A percentile compares a stretch with the other conserved stretches of the same genome.
Evolutionary conservation across 1,284 basidiomycete species (phyloP).

Genomic region (Ustilago crameri): DNA sequence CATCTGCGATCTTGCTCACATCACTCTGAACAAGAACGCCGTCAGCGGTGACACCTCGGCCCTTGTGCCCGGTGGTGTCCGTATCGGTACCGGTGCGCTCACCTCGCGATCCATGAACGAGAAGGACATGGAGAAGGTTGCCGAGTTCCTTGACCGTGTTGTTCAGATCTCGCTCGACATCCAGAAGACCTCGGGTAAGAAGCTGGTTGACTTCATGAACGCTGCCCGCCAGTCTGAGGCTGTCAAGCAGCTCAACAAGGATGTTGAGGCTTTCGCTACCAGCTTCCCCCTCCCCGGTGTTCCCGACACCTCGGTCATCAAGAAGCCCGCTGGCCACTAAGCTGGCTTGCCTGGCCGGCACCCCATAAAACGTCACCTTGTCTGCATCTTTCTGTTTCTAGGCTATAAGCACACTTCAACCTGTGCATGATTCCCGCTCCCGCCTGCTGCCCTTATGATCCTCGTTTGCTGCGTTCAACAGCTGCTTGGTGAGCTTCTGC

Average conservation of each 20-base stretch:
- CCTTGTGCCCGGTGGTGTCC: slow-evolving; percentile 95
- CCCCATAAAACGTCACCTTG: slow-evolving; percentile 12
- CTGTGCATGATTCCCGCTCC: slow-evolving; percentile 49
- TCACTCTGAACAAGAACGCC: slow-evolving; percentile 83
- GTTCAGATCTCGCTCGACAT: slow-evolving; percentile 65
- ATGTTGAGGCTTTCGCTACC: slow-evolving; percentile 82
- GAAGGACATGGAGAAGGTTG: slow-evolving; percentile 84
- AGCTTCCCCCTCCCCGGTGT: slow-evolving; percentile 94
- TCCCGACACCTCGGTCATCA: slow-evolving; percentile 72
- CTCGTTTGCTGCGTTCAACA: background rate
- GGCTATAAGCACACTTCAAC: slow-evolving; percentile 45
- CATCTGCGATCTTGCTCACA: slow-evolving; percentile 94
- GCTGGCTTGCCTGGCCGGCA: background rate
- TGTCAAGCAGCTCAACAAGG: slow-evolving; percentile 78
- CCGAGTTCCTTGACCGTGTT: slow-evolving; percentile 75
- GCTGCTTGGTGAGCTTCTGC: slow-evolving; percentile 3
- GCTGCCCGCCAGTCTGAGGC: slow-evolving; percentile 79
- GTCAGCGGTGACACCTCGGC: slow-evolving; percentile 94
- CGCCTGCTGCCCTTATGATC: background rate
- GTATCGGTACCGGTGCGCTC: slow-evolving; percentile 91
- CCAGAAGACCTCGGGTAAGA: slow-evolving; percentile 93
- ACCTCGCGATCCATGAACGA: slow-evolving; percentile 94
- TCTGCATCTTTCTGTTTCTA: slow-evolving; percentile 30
- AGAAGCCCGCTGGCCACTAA: slow-evolving; percentile 55
- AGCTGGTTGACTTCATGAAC: slow-evolving; percentile 92